A percentile compares a stretch with the other conserved stretches of the same genome.
These are phyloP conservation scores for Diospyros lotus DNA, from an alignment of 148 eudicot genomes.

Conservation along the genomic window DNA sequence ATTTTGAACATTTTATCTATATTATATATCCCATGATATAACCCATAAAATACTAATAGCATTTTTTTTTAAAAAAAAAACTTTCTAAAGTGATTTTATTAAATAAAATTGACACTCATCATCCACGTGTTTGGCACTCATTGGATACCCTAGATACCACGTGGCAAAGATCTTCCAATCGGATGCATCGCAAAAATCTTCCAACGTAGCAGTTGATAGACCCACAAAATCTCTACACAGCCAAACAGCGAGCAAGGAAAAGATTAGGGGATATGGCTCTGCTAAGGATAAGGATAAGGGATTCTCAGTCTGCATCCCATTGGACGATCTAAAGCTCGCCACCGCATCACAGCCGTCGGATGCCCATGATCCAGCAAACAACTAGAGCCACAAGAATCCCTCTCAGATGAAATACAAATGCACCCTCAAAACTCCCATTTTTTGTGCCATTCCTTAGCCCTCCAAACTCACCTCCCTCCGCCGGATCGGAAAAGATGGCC, in stretches of 20 bases:
- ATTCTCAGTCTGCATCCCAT: slow-evolving; percentile 19
- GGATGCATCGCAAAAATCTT: neutral
- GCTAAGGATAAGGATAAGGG: slow-evolving; percentile 57
- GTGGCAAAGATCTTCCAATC: slow-evolving; percentile 4
- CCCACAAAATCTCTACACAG: slow-evolving; percentile 22
- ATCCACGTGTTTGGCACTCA: slow-evolving; percentile 11
- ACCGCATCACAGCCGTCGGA: slow-evolving; percentile 45
- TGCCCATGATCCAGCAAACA: slow-evolving; percentile 33
- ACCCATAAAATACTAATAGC: too few species aligned
- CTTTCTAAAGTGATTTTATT: too few species aligned
- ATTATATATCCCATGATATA: too few species aligned
- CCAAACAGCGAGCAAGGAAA: slow-evolving; percentile 50
- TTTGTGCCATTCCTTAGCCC: neutral
- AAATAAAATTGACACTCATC: neutral
- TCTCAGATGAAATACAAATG: slow-evolving; percentile 25
- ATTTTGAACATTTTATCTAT: too few species aligned
- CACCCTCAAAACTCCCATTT: slow-evolving; percentile 16
- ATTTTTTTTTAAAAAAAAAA: too few species aligned
- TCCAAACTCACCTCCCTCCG: neutral
- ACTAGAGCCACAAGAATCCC: slow-evolving; percentile 47
- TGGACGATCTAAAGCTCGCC: slow-evolving; percentile 30
- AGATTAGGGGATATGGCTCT: slow-evolving; percentile 53
- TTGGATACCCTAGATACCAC: slow-evolving; percentile 17
- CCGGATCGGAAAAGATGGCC: slow-evolving; percentile 49
- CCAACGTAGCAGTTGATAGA: slow-evolving; percentile 23